Evolutionary conservation across 108 stramenopile species (phyloP), one percentile per base, ranked within the genome.

Genomic region (Bacterosira constricta): DNA sequence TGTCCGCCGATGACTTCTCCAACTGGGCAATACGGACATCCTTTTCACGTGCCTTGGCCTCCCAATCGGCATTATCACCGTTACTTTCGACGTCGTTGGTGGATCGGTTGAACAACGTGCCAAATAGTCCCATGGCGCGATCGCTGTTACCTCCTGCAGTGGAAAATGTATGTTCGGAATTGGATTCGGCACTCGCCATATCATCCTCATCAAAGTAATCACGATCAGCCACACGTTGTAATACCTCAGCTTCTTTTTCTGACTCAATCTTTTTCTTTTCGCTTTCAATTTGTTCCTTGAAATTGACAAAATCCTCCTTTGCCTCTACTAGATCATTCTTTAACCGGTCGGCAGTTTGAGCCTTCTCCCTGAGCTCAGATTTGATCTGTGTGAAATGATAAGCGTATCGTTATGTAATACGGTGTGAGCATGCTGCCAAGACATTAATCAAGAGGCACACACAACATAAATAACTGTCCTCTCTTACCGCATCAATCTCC

Each of bases 191-290:
- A 44, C 17, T 45, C 15, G 30, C 26, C 25, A 25, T 11, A 1
- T 70, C 61, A 54, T 61, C 42, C 37, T 75, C 73, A 11, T 75
- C 47, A 46, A 79, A 79, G 44, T 79, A 79, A 45, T 79, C 77
- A 18, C 42, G 62, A 29, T 79, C 57, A 50, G 69, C 69, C 20
- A 79, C 61, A 9, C 63, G 27, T 70, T 69, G 52, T 27, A 69
- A 34, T 32, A 50, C 77, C 25, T 79, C 52, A 20, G 35, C 68
- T 45, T 63, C 61, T 31, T 71, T 64, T 23, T 79, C 74, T 17
- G 46, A 29, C 47, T 64, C 63, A 36, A 64, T 50, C 52, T 53
- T 53, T 31, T 27, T 9, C 20, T 60, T 45, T 35, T 71, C 65
- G 17, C 49, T 31, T n/a, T 75, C 64, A 1, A 66, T 39, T 18